Conservation (phyloP, 1,284 basidiomycete species). For the Rhizopogon hawkerae region DNA sequence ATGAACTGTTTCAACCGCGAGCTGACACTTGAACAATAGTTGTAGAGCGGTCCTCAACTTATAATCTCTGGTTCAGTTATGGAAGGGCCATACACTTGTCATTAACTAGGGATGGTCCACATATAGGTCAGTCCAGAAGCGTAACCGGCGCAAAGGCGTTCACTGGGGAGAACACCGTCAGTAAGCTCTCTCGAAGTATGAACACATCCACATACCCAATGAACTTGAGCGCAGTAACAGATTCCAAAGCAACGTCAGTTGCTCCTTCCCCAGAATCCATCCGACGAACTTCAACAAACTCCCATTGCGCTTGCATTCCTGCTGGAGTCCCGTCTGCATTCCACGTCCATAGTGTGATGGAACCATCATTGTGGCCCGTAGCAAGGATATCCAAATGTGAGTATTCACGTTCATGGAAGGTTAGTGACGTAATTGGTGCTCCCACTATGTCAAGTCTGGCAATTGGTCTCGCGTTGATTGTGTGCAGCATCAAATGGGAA, state of each 20-base stretch:
- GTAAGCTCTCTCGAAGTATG: background rate
- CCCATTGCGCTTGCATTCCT: constrained; percentile 59
- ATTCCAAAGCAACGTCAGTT: constrained; percentile 33
- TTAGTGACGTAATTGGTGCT: constrained; percentile 54
- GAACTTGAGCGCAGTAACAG: constrained; percentile 61
- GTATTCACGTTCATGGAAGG: constrained; percentile 78
- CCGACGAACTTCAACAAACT: constrained; percentile 57
- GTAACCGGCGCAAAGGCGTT: background rate
- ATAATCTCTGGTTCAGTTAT: background rate
- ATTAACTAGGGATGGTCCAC: background rate
- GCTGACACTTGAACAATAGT: too few relatives aligned
- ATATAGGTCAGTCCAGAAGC: background rate
- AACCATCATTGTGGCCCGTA: constrained; percentile 58
- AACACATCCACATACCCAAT: constrained; percentile 43
- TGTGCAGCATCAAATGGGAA: constrained; percentile 64
- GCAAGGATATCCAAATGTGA: constrained; percentile 61
- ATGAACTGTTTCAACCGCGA: too few relatives aligned
- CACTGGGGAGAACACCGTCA: background rate
- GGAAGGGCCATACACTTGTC: background rate
- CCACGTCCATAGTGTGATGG: constrained; percentile 66
- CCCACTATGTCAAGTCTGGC: constrained; percentile 46
- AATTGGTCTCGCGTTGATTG: constrained; percentile 72
- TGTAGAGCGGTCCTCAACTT: too few relatives aligned
- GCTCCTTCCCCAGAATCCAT: constrained; percentile 40
- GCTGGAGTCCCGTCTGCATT: constrained; percentile 59